Evolutionary conservation across 768 basidiomycete genomes (phyloP), one percentile per base, ranked within the genome.

Genomic region (Auricularia cornea): DNA sequence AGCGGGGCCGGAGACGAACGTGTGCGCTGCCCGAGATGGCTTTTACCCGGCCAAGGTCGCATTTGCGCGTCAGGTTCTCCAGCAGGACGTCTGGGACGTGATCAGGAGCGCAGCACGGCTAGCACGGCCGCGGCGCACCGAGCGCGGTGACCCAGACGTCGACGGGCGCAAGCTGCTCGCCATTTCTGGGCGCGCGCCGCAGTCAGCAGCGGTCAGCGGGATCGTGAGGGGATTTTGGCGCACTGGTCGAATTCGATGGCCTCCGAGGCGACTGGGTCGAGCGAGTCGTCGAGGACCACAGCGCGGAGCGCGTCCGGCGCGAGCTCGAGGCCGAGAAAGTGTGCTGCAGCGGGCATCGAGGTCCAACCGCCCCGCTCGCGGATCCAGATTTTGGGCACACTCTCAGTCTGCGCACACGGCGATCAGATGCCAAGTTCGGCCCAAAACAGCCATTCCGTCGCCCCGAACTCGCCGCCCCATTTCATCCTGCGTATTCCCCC

Each of bases 121-220:
- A 3, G 54, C 30, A 26, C 26, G 35, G 31, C 12, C 30, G 2
- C 18, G 20, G 54, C 20, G 20, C 23, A 91, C 92, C 92, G 59
- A 94, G 82, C 18, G 81, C 88, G 72, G 90, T 91, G 62, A 92
- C 85, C 91, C 91, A 93, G 89, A 93, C 91, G 70, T 94, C 91
- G 56, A 94, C 82, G 1, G 92, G 91, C 6, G 54, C 54, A 20
- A 57, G 54, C 54, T 57, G 54, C 18, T 57, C 54, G 54, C 54
- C 54, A 30, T 16, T 57, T 31, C 54, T 57, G 29, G 11, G 33
- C 51, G 26, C 16, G 51, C 26, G 12, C 1, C 18, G 59, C 31
- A 38, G 54, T 56, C 3, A 56, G 30, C 20, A 28, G 23, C 31
- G 31, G 26, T 60, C 59, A 30, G 59, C 33, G 59, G 32, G 26